Evolutionary conservation across 2,329 filamentous ascomycete species (phyloP).

Genomic region (Pseudohalonectria lignicola): DNA sequence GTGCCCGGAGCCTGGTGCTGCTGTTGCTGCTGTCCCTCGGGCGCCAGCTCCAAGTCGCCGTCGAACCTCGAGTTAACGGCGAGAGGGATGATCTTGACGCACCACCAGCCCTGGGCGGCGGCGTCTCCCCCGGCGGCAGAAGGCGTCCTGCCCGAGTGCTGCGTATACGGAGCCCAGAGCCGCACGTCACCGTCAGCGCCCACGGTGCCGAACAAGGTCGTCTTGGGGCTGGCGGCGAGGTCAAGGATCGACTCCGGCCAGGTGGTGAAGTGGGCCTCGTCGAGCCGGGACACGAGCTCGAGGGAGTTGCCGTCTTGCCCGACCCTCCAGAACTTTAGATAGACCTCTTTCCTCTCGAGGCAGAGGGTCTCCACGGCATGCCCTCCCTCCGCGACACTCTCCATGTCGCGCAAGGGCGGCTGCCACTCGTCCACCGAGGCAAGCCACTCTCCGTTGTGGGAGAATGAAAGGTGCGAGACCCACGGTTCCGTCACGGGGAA

Average conservation of each 20-base stretch:
- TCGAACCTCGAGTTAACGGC: slow-evolving; percentile 26
- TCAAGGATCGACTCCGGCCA: slow-evolving; percentile 54
- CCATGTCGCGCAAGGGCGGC: slow-evolving; percentile 58
- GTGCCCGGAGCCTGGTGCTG: no score
- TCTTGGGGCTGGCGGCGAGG: slow-evolving; percentile 58
- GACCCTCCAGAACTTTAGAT: slow-evolving; percentile 83
- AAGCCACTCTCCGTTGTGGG: slow-evolving; percentile 76
- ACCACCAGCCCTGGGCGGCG: slow-evolving; percentile 1
- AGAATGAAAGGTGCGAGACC: slow-evolving; percentile 65
- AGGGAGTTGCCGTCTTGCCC: slow-evolving; percentile 40
- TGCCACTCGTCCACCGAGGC: slow-evolving; percentile 88
- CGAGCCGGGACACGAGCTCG: slow-evolving; percentile 72
- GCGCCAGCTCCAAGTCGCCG: slow-evolving; percentile 17
- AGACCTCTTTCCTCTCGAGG: slow-evolving; percentile 44
- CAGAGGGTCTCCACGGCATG: slow-evolving; percentile 1
- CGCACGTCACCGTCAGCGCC: slow-evolving; percentile 70
- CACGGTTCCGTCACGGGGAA: slow-evolving; percentile 66
- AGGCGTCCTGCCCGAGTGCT: slow-evolving; percentile 46
- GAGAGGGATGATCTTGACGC: slow-evolving; percentile 32
- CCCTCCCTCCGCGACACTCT: slow-evolving; percentile 32
- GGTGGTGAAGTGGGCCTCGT: slow-evolving; percentile 62
- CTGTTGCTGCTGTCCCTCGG: slow-evolving; percentile 11
- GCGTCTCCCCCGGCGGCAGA: slow-evolving; percentile 26
- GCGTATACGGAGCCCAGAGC: slow-evolving; percentile 63
- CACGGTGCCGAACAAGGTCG: slow-evolving; percentile 69